Evolutionary conservation across 352 stramenopile species (phyloP).

Genomic region (Bremia lactucae): DNA sequence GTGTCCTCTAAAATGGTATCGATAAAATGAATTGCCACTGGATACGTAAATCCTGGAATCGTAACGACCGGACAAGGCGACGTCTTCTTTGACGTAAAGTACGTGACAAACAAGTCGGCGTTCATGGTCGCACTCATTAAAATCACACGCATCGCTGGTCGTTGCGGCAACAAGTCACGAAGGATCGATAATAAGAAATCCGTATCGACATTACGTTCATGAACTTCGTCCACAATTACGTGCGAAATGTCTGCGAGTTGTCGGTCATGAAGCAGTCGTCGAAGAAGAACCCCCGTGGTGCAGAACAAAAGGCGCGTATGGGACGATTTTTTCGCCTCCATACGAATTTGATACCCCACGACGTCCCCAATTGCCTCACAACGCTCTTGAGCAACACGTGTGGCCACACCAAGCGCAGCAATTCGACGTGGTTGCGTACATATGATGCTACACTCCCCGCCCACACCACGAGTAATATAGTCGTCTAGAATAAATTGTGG

Average conservation of each 20-base stretch:
- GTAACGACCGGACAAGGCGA: slow-evolving; percentile 59
- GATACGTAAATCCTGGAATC: slow-evolving; percentile 81
- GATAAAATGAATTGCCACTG: slow-evolving; percentile 66
- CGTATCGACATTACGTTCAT: slow-evolving; percentile 94
- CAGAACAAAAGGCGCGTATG: slow-evolving; percentile 92
- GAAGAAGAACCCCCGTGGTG: slow-evolving; percentile 92
- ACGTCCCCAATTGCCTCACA: slow-evolving; percentile 80
- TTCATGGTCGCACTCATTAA: slow-evolving; percentile 97
- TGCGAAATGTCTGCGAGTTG: slow-evolving; percentile 87
- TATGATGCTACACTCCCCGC: slow-evolving; percentile 90
- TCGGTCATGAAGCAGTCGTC: slow-evolving; percentile 86
- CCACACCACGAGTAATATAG: slow-evolving; percentile 67
- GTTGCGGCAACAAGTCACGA: slow-evolving; percentile 59
- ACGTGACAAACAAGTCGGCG: slow-evolving; percentile 78
- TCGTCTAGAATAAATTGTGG: slow-evolving; percentile 96
- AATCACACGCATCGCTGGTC: slow-evolving; percentile 83
- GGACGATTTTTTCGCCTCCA: slow-evolving; percentile 85
- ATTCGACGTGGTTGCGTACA: slow-evolving; percentile 93
- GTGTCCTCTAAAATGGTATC: slow-evolving; percentile 63
- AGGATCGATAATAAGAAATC: slow-evolving; percentile 94
- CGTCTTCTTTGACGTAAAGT: slow-evolving; percentile 54
- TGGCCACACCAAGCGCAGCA: slow-evolving; percentile 93
- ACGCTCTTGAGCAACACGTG: slow-evolving; percentile 91
- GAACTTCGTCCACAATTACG: slow-evolving; percentile 98
- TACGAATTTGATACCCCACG: slow-evolving; percentile 93